A percentile compares a stretch with the other conserved stretches of the same genome.
Evolutionary conservation across 148 eudicot genomes (phyloP).

Genomic region (Chenopodium formosanum): DNA sequence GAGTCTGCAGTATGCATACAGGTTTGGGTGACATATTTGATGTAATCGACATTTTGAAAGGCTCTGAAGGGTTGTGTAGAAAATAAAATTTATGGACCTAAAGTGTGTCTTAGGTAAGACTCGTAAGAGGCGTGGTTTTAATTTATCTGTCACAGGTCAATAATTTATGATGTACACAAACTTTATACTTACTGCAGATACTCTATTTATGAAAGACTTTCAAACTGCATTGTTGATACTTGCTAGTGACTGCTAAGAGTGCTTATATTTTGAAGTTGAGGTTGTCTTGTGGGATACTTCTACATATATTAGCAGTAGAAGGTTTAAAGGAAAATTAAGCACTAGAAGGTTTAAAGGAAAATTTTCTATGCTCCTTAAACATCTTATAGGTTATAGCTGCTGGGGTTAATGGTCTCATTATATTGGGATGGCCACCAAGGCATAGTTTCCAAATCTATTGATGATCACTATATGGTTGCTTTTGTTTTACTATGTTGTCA

Average conservation of each 20-base stretch:
- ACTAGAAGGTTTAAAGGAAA: neutral
- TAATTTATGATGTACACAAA: neutral
- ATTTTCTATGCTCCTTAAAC: neutral
- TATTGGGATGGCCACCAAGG: neutral
- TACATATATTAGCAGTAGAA: neutral
- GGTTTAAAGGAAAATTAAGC: neutral
- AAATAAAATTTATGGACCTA: no score
- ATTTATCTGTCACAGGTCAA: no score
- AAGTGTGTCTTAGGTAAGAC: neutral
- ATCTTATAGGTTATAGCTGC: neutral
- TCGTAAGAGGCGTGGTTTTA: neutral
- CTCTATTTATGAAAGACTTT: neutral
- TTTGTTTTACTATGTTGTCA: neutral
- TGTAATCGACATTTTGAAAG: neutral
- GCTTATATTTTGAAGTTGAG: neutral
- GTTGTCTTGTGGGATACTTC: neutral
- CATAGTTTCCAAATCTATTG: no score
- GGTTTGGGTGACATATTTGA: neutral
- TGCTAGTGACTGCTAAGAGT: neutral
- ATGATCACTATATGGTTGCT: neutral
- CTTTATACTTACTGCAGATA: no score
- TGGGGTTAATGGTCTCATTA: neutral
- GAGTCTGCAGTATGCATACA: neutral
- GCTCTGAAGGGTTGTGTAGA: neutral
- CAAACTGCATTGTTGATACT: neutral